A percentile compares a stretch with the other conserved stretches of the same genome.
These are phyloP conservation scores for Trichoderma arundinaceum DNA, from an alignment of 2,329 filamentous ascomycete species.

Conservation along the genomic window DNA sequence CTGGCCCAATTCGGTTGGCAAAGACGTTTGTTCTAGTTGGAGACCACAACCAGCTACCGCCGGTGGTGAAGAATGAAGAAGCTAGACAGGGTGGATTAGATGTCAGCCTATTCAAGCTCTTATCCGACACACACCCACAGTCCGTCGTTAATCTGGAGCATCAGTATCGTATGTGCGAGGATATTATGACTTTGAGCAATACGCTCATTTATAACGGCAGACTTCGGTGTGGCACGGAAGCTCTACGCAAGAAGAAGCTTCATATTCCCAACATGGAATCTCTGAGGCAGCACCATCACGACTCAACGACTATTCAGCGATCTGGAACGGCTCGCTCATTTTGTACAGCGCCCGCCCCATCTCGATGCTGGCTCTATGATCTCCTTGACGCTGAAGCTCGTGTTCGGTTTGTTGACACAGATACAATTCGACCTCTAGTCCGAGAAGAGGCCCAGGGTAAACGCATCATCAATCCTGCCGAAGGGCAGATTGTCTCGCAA, in stretches of 20 bases:
- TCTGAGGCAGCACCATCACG: conserved; percentile 63
- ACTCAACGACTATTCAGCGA: conserved; percentile 52
- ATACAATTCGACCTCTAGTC: conserved; percentile 67
- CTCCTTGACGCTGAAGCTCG: conserved; percentile 72
- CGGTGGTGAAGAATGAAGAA: conserved; percentile 89
- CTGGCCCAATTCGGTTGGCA: conserved; percentile 92
- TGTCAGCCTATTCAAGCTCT: conserved; percentile 88
- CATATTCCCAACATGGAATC: conserved; percentile 68
- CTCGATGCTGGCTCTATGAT: conserved; percentile 76
- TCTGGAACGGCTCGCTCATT: conserved; percentile 53
- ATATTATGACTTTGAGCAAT: conserved; percentile 94
- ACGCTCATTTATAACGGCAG: conserved; percentile 89
- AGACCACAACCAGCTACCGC: conserved; percentile 94
- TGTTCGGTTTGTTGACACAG: conserved; percentile 89
- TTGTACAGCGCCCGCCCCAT: conserved; percentile 58
- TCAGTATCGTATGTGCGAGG: conserved; percentile 98
- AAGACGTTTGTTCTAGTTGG: conserved; percentile 93
- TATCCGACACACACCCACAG: conserved; percentile 85
- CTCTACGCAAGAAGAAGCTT: conserved; percentile 73
- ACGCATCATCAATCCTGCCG: conserved; percentile 85
- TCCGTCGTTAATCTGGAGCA: conserved; percentile 92
- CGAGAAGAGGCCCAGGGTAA: conserved; percentile 79
- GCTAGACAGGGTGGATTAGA: conserved; percentile 87
- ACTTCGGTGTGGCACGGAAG: conserved; percentile 84
- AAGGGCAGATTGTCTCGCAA: conserved; percentile 77